Evolutionary conservation across 192 early-diverging fungal genomes (phyloP), one percentile per base, ranked within the genome.

Genomic region (Coemansia sp.): DNA sequence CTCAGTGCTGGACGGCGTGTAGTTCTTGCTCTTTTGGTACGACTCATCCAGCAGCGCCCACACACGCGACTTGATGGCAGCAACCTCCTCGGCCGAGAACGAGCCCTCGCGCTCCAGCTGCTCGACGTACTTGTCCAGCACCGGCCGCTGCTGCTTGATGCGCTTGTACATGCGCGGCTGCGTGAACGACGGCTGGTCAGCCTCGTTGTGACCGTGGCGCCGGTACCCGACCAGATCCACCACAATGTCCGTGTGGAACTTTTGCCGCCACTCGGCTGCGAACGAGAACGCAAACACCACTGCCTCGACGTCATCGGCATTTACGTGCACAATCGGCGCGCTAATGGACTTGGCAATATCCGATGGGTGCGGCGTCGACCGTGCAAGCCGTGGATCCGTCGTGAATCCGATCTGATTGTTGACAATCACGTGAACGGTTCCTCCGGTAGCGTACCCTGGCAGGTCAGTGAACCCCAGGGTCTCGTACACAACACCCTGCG

Each of bases 351-450:
- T 98, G 52, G 97, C 94, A 57, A 98, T 93, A 68, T 98, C 97
- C 17, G 94, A 92, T 76, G 94, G 95, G 85, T 98, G 96, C 52
- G 91, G 93, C 15, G 94, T 96, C 46, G 93, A 95, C 46, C 97
- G 91, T 44, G 93, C 85, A 74, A 94, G 95, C 34, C 93, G 87
- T 47, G 97, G 97, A 72, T 98, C 95, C 21, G 97, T 98, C 23
- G 97, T 98, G 85, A 98, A 98, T 47, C 97, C 97, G 62, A 98
- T 90, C 84, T 98, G 97, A 87, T 98, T 98, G 88, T 98, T 98
- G 73, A 96, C 92, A 37, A 98, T 87, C 61, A 97, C 87, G 86
- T 98, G 97, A 67, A 98, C 85, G 11, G 94, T 94, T 34, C 97
- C 97, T 67, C 97, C 97, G 15, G 94, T 97, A 10, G 94, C 87